A percentile compares a stretch with the other conserved stretches of the same genome.
Evolutionary conservation across 2,329 filamentous ascomycete species (phyloP).

Genomic region (Beauveria australis): DNA sequence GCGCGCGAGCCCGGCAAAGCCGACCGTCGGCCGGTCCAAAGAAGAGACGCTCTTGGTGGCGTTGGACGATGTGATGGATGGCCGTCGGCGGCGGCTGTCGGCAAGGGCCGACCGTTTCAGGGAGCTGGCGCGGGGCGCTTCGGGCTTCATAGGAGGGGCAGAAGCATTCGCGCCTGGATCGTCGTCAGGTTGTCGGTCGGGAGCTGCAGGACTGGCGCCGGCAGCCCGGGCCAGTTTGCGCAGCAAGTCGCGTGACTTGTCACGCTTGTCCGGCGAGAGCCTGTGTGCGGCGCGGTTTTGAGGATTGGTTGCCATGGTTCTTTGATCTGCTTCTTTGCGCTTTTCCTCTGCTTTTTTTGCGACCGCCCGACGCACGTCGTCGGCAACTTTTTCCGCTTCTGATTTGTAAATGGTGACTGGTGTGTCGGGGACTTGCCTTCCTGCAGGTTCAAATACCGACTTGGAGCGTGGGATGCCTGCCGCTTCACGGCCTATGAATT

Average conservation of each 20-base stretch:
- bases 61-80: conserved; percentile 6
- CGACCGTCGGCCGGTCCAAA: conserved; percentile 32
- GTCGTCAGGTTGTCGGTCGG: conserved; percentile 15
- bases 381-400: not conserved
- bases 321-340: conserved; percentile 4
- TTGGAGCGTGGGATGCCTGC: conserved; percentile 13
- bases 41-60: conserved; percentile 4
- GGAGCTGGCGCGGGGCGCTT: conserved; percentile 6
- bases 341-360: not conserved
- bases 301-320: not conserved
- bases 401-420: conserved; percentile 33
- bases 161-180: not conserved
- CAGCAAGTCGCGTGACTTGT: conserved; percentile 40
- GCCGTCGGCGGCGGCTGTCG: not conserved
- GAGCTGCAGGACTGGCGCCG: conserved; percentile 34
- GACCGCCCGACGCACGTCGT: not conserved
- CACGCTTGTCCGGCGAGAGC: conserved; percentile 17
- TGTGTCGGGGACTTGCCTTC: conserved; percentile 29
- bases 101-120: not conserved
- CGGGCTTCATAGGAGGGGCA: not conserved
- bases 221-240: conserved; percentile 40
- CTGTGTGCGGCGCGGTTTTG: conserved; percentile 14
- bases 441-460: conserved; percentile 21
- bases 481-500: conserved; percentile 7
- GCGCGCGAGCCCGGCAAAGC: conserved; percentile 37